Evolutionary conservation across 2,329 filamentous ascomycete genomes (phyloP), one percentile per base, ranked within the genome.

Genomic region (Trichoderma koningii): DNA sequence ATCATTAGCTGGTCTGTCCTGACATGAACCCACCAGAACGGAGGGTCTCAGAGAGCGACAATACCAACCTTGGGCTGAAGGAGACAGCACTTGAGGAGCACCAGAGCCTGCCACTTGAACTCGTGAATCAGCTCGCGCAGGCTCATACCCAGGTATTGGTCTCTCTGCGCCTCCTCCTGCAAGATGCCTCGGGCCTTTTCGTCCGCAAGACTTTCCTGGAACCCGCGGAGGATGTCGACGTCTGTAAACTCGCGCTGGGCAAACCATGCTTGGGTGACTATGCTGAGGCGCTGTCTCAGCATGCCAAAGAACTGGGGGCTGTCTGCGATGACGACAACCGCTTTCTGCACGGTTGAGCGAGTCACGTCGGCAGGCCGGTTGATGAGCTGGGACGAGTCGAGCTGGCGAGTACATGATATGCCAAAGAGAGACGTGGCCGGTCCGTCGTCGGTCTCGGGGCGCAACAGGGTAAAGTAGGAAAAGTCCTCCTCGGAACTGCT

Each of bases 321-420:
- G 77, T 97, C 92, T 63, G 92, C 93, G 70, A 99, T 92, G 63
- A 97, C 93, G 52, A 99, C 94, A 3, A 99, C 93, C 15, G 94
- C 95, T 81, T 99, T 99, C 76, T 99, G 95, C 48, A 99, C 95
- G 1, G 95, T 97, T 66, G 92, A 97, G 67, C 95, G 86, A n/a
- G 95, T 99, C 59, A 99, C 95, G 65, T 98, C 94, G 57, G 90
- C 82, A 0, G 93, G 90, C 30, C 92, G 87, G 73, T 91, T 87
- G 69, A 92, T 84, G 68, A 99, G 82, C 71, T 88, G 83, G 15
- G 87, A 87, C 17, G 93, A 85, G 73, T 96, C 91, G 73, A 99
- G 85, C 79, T 98, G 95, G 66, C 94, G 86, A 17, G 94, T 97
- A 77, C 95, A 99, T 19, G 93, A 91, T 74, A 99, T 97, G 68